Conservation (phyloP, 306 rosid genomes). For the Quillaja saponaria region DNA sequence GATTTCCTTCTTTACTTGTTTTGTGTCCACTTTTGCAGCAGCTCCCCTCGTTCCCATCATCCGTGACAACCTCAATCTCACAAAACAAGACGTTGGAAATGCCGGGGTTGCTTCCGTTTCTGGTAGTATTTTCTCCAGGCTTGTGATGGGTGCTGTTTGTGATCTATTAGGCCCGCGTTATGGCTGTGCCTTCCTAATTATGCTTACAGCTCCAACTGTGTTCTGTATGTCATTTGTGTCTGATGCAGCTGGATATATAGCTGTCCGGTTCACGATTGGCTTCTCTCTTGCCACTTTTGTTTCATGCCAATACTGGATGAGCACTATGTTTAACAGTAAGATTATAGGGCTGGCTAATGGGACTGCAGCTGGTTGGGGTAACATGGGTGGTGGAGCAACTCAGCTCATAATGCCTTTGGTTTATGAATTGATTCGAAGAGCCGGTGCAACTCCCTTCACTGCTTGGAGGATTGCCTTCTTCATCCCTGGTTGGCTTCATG, state of each 20-base stretch:
- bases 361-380: constrained; percentile 95
- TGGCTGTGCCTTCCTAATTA: constrained; percentile 73
- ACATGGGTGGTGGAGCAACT: constrained; percentile 96
- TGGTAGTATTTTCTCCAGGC: constrained; percentile 80
- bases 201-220: constrained; percentile 71
- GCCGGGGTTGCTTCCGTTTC: constrained; percentile 93
- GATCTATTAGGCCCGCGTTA: constrained; percentile 80
- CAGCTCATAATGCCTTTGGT: constrained; percentile 85
- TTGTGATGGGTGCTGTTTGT: constrained; percentile 76
- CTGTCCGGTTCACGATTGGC: constrained; percentile 80
- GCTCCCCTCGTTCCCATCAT: constrained; percentile 80
- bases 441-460: constrained; percentile 65
- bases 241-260: constrained; percentile 60
- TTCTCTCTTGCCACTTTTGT: constrained; percentile 90
- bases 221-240: constrained; percentile 78
- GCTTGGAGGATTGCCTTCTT: constrained; percentile 94
- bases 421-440: constrained; percentile 47
- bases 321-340: constrained; percentile 82
- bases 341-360: constrained; percentile 84
- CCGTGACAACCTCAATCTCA: constrained; percentile 77
- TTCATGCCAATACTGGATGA: constrained; percentile 97
- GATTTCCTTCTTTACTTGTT: constrained; percentile 89
- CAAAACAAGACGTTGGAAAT: constrained; percentile 74
- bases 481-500: constrained; percentile 66
- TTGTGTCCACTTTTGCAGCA: constrained; percentile 82